Conservation (phyloP, 2,329 filamentous ascomycete genomes). For the Daldinia eschscholtzii region DNA sequence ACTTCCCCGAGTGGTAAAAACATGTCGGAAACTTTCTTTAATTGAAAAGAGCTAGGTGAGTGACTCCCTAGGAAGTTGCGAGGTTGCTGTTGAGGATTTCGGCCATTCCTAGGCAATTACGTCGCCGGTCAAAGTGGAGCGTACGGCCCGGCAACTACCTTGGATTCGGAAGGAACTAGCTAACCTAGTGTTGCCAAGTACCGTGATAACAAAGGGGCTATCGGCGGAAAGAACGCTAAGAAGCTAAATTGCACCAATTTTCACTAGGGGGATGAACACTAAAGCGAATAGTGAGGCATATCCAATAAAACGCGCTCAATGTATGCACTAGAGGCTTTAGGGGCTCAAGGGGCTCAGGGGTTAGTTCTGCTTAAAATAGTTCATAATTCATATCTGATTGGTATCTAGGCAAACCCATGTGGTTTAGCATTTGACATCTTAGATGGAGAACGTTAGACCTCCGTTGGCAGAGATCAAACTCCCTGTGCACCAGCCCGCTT, state of each 20-base stretch:
- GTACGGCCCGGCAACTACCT: background rate
- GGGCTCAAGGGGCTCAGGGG: too few relatives aligned
- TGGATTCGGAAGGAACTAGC: background rate
- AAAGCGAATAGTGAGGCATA: background rate
- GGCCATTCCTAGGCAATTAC: background rate
- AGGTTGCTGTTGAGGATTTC: too few relatives aligned
- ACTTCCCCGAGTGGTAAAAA: background rate
- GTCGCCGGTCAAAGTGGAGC: background rate
- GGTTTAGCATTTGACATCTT: background rate
- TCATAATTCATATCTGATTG: background rate
- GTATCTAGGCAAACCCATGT: background rate
- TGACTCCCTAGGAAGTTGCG: too few relatives aligned
- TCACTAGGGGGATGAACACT: background rate
- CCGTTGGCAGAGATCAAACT: background rate
- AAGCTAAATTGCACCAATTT: too few relatives aligned
- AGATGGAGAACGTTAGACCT: background rate
- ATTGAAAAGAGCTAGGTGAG: background rate
- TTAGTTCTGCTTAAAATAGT: background rate
- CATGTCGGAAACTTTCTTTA: background rate
- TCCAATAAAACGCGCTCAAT: background rate
- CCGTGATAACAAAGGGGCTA: too few relatives aligned
- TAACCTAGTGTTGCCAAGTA: background rate
- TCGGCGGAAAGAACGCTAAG: too few relatives aligned
- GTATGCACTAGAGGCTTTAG: background rate
- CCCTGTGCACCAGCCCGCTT: conserved; percentile 3